Evolutionary conservation across 2,329 filamentous ascomycete species (phyloP), one percentile per base, ranked within the genome.

Genomic region (Colletotrichum australisinense): DNA sequence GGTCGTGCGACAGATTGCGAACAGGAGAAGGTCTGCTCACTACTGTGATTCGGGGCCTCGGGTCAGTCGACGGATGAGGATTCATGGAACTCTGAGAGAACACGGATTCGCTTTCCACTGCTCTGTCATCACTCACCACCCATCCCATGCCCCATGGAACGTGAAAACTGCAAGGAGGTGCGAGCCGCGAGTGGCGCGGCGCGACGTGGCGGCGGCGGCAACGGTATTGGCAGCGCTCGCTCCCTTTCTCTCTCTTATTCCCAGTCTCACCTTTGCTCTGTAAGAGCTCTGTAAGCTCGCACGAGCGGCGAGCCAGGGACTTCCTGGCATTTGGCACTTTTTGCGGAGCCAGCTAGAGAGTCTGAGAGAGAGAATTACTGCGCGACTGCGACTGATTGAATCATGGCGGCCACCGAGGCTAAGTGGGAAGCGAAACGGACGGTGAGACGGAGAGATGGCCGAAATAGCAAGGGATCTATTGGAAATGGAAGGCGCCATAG

Each of bases 1-100:
- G 63, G 56, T 56, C 32, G 63, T 62, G 49, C 69, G 63, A 72
- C 64, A 16, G 26, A 26, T 38, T 12, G 58, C 22, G 12, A 5
- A 35, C 19, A 52, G 59, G 28, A 32, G 19, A 49, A 35, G 46
- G 30, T 14, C n/a, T n/a, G 26, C 32, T 35, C 32, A 35, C 32
- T 35, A 8, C 46, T n/a, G 9, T 32, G 49, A 28, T 28, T n/a
- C n/a, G 14, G 14, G 63, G 22, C 38, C 16, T 42, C 38, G 38
- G 38, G 16, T 42, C 16, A 42, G 38, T 42, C 38, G 38, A 42
- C 14, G 38, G 38, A 42, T 35, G 16, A 9, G 16, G 57, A n/a
- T 26, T 32, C 24, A 30, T 22, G 42, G 42, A 49, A 22, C 19
- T 22, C 16, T 49, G 16, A 38, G 58, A 60, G 32, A 42, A 42